A percentile compares a stretch with the other conserved stretches of the same genome.
These are phyloP conservation scores for Capronia coronata DNA, from an alignment of 2,329 filamentous ascomycete species.

Conservation along the genomic window DNA sequence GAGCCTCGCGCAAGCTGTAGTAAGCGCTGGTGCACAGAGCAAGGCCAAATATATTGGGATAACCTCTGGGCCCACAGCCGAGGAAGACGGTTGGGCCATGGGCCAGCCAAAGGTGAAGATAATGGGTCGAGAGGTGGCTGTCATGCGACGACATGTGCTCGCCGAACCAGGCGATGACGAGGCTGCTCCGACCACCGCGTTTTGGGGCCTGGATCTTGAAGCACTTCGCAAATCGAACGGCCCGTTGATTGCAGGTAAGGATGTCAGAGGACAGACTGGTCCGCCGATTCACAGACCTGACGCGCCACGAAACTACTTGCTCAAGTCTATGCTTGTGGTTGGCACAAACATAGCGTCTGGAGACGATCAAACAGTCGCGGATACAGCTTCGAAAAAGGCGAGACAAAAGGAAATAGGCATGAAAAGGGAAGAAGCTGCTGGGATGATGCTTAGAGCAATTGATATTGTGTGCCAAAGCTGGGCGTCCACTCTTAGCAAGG, in stretches of 20 bases:
- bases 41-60: conserved; percentile 72
- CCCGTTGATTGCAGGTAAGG: conserved; percentile 23
- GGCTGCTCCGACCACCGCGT: conserved; percentile 35
- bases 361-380: background rate
- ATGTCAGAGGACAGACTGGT: conserved; percentile 34
- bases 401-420: conserved; percentile 52
- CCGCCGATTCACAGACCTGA: conserved; percentile 72
- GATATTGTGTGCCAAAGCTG: conserved; percentile 69
- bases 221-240: conserved; percentile 45
- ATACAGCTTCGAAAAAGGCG: conserved; percentile 31
- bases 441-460: conserved; percentile 62
- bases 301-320: conserved; percentile 54
- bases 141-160: conserved; percentile 60
- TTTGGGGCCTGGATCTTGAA: conserved; percentile 56
- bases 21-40: conserved; percentile 70
- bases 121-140: conserved; percentile 65
- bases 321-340: conserved; percentile 41
- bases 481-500: conserved; percentile 54
- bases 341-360: conserved; percentile 19
- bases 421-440: conserved; percentile 64
- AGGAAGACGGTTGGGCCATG: conserved; percentile 65
- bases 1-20: conserved; percentile 75
- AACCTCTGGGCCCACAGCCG: conserved; percentile 56
- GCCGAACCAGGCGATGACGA: conserved; percentile 47
- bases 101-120: conserved; percentile 68